phyloP scores from a whole-genome alignment of 2,329 filamentous ascomycete species.

The Fusarium nisikadoi region DNA sequence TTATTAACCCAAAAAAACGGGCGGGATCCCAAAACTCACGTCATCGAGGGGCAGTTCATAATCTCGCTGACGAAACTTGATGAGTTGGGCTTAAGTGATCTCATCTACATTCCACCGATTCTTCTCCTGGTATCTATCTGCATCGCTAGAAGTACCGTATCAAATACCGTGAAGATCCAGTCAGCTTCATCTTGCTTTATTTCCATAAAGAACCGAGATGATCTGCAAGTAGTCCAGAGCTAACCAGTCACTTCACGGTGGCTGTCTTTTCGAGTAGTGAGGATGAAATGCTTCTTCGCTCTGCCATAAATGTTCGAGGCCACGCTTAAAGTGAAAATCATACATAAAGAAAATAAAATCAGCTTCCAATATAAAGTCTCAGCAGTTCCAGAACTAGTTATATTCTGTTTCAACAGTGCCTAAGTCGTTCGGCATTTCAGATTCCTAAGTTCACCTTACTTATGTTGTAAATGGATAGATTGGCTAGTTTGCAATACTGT shows the following conservation, averaged over 20 bases:
- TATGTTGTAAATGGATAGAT: not conserved
- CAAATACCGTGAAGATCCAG: not conserved
- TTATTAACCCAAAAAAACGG: slow-evolving; percentile 14
- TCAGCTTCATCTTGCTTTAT: slow-evolving; percentile 3
- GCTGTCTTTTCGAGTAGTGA: not conserved
- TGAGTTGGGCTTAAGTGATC: slow-evolving; percentile 28
- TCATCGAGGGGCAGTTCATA: slow-evolving; percentile 42
- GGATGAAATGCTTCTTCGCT: not conserved
- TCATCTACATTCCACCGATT: slow-evolving; percentile 33
- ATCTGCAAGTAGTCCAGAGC: not conserved
- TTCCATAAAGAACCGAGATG: not conserved
- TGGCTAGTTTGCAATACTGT: not conserved
- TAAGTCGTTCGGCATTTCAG: not conserved
- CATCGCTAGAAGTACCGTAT: not conserved
- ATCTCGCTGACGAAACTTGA: slow-evolving; percentile 18
- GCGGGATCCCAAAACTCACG: slow-evolving; percentile 30
- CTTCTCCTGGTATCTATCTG: slow-evolving; percentile 6
- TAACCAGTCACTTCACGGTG: not conserved
- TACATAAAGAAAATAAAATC: not conserved
- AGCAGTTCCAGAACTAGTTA: not conserved
- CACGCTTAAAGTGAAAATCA: not conserved
- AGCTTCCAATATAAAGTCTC: not conserved
- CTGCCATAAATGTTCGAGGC: not conserved
- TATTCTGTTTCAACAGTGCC: not conserved
- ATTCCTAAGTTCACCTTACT: not conserved